Evolutionary conservation across 2,329 filamentous ascomycete genomes (phyloP), one percentile per base, ranked within the genome.

Genomic region (Pseudogymnoascus sp.): DNA sequence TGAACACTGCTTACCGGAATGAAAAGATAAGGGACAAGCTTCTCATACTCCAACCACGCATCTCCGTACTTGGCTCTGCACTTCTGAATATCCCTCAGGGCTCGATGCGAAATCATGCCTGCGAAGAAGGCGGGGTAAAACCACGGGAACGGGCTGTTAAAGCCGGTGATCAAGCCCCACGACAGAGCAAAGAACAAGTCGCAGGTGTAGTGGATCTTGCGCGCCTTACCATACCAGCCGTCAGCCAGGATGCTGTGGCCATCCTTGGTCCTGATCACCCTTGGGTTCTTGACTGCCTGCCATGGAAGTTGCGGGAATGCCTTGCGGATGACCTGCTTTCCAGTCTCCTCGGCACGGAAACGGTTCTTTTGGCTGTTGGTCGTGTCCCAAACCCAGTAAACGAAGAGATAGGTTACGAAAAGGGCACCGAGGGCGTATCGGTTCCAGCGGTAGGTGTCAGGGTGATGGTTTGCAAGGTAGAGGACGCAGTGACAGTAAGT

Each of bases 401-500:
- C 85, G 71, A 89, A 87, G 54, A 95, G 77, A 72, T 96, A 95
- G n/a, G 80, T 79, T 47, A 79, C 71, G 70, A 83, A 93, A 58
- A 95, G 79, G 58, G 79, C 75, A 7, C 74, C 78, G 8, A 95
- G 80, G 59, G 84, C 83, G 67, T 79, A 84, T 61, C 81, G 83
- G 70, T 90, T 89, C 87, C 88, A 92, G 60, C 79, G 80, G 75
- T 96, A 96, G 62, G 84, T 84, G 35, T 84, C 80, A 0, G 92
- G 89, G 69, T 88, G 77, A 73, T 95, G 91, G 74, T 89, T 92
- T 66, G 91, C 91, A 58, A 96, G 81, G 76, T 89, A 96, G 69
- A 96, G 85, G 57, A 89, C 93, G 81, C 89, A 94, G 79, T 96
- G 91, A 78, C 91, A 96, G 81, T 96, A 96, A 60, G 86, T 91